Evolutionary conservation across 139 green algal species (phyloP).

Genomic region (Chlamydomonas sp.): DNA sequence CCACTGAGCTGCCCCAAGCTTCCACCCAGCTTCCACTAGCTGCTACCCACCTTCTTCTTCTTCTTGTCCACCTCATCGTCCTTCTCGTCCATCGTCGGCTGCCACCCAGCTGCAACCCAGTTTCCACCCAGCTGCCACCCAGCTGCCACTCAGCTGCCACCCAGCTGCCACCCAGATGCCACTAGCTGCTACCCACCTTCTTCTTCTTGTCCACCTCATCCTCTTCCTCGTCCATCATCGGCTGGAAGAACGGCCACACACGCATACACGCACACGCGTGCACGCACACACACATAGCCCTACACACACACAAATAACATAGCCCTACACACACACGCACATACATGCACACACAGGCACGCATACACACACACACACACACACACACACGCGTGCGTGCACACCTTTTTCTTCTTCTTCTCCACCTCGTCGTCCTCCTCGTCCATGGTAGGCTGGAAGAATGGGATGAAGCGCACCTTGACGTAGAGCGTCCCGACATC

Average conservation of each 20-base stretch:
- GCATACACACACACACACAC: background rate
- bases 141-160: no score
- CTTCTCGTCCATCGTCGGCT: no score
- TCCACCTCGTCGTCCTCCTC: slow-evolving; percentile 42
- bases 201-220: slow-evolving; percentile 31
- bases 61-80: no score
- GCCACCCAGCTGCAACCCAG: no score
- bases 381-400: background rate
- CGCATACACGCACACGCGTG: no score
- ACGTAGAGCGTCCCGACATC: slow-evolving; percentile 7
- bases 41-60: background rate
- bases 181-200: background rate
- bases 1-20: no score
- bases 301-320: no score
- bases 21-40: background rate
- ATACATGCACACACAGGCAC: background rate
- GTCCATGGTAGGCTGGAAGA: slow-evolving; percentile 41
- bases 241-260: slow-evolving; percentile 45
- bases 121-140: no score
- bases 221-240: slow-evolving; percentile 41
- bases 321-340: no score
- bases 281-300: no score
- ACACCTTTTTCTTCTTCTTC: slow-evolving; percentile 12
- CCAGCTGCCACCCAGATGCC: no score
- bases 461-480: slow-evolving; percentile 41